Evolutionary conservation across 2,329 filamentous ascomycete genomes (phyloP).

Genomic region (Venturia aucupariae): DNA sequence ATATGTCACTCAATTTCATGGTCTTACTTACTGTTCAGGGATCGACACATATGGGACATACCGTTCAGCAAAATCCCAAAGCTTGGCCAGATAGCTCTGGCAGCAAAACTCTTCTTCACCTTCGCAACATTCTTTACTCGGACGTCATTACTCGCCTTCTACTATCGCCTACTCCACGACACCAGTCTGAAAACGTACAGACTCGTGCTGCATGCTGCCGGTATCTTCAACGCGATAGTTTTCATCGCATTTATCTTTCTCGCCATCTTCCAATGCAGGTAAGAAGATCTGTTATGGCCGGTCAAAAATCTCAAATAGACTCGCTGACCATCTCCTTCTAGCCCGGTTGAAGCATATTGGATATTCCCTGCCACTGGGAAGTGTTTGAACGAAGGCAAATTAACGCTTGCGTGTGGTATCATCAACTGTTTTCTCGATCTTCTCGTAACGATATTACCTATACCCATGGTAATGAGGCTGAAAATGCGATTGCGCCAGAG

Average conservation of each 20-base stretch:
- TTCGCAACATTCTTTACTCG: slow-evolving; percentile 35
- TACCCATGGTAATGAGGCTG: slow-evolving; percentile 35
- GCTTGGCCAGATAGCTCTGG: slow-evolving; percentile 28
- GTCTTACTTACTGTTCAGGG: slow-evolving; percentile 16
- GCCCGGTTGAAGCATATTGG: slow-evolving; percentile 36
- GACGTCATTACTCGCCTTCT: slow-evolving; percentile 37
- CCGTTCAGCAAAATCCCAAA: slow-evolving; percentile 18
- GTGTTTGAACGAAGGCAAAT: slow-evolving; percentile 34
- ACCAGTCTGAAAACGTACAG: slow-evolving; percentile 31
- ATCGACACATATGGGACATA: slow-evolving; percentile 33
- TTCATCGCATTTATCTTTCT: slow-evolving; percentile 30
- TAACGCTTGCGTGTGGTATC: slow-evolving; percentile 32
- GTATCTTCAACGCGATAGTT: slow-evolving; percentile 29
- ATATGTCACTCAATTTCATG: not conserved
- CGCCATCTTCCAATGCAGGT: slow-evolving; percentile 32
- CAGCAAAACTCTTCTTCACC: slow-evolving; percentile 34
- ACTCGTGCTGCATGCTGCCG: slow-evolving; percentile 31
- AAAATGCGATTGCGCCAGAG: slow-evolving; percentile 34
- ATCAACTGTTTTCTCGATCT: slow-evolving; percentile 36
- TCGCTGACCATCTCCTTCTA: slow-evolving; percentile 13
- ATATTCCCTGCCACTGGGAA: slow-evolving; percentile 24
- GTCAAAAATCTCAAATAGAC: not conserved
- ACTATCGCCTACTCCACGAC: slow-evolving; percentile 36
- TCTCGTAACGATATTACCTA: slow-evolving; percentile 33
- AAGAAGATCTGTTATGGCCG: slow-evolving; percentile 13